A percentile compares a stretch with the other conserved stretches of the same genome.
phyloP scores from a whole-genome alignment of 441 rosid genomes.

The Adansonia rubrostipa region DNA sequence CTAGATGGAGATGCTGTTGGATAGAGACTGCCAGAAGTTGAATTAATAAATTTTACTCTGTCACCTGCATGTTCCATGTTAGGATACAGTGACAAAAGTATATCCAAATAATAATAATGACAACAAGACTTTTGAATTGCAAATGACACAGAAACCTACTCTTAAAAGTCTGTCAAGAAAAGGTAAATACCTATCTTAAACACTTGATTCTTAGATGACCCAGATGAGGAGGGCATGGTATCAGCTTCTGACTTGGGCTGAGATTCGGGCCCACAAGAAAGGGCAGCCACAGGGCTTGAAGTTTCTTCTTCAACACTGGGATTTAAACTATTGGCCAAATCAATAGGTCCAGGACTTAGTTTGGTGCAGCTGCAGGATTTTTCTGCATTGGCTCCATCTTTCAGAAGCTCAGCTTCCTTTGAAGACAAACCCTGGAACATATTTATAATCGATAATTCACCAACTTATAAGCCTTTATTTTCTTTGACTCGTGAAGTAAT shows the following conservation, averaged over 20 bases:
- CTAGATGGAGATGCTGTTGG: constrained; percentile 51
- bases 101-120: constrained; percentile 25
- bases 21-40: constrained; percentile 49
- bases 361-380: constrained; percentile 55
- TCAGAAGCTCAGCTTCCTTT: constrained; percentile 74
- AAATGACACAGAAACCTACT: constrained; percentile 10
- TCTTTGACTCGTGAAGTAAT: constrained; percentile 9
- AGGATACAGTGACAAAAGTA: constrained; percentile 28
- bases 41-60: constrained; percentile 61
- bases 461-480: constrained; percentile 27
- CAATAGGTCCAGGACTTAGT: constrained; percentile 45
- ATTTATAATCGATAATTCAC: constrained; percentile 29
- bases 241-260: constrained; percentile 60
- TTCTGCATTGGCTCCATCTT: constrained; percentile 62
- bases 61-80: constrained; percentile 61
- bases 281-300: constrained; percentile 52
- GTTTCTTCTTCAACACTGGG: constrained; percentile 54
- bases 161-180: constrained; percentile 19
- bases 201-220: constrained; percentile 48
- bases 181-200: constrained; percentile 59
- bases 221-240: constrained; percentile 49
- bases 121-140: constrained; percentile 4
- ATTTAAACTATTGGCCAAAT: constrained; percentile 46
- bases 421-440: constrained; percentile 72
- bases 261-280: constrained; percentile 55